A percentile compares a stretch with the other conserved stretches of the same genome.
These are phyloP conservation scores for Pseudopediastrum boryanum DNA, from an alignment of 139 green algal species.

Conservation along the genomic window DNA sequence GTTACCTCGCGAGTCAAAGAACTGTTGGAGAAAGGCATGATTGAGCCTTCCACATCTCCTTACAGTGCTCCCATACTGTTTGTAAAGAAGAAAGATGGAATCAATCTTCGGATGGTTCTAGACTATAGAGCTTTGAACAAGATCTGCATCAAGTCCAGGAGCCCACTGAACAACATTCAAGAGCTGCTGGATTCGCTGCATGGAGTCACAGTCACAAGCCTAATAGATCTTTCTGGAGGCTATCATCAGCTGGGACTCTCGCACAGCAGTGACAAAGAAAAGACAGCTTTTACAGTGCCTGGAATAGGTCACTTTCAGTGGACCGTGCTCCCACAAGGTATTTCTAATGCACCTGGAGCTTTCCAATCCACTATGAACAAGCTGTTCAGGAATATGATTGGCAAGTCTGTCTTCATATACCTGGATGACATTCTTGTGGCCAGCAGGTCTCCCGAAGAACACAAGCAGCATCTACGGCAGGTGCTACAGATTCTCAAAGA, in stretches of 20 bases:
- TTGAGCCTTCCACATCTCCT: no score
- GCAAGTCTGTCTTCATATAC: slow-evolving; percentile 42
- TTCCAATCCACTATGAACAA: slow-evolving; percentile 32
- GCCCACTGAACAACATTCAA: slow-evolving; percentile 56
- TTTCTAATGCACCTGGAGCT: slow-evolving; percentile 43
- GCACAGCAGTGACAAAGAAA: slow-evolving; percentile 2
- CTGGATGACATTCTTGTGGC: slow-evolving; percentile 49
- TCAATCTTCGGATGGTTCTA: slow-evolving; percentile 59
- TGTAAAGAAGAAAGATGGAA: slow-evolving; percentile 65
- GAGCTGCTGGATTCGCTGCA: slow-evolving; percentile 45
- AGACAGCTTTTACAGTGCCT: slow-evolving; percentile 38
- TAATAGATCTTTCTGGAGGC: no score
- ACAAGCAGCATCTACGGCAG: slow-evolving; percentile 21
- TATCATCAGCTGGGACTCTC: slow-evolving; percentile 28
- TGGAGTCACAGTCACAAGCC: slow-evolving; percentile 3
- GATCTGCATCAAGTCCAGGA: slow-evolving; percentile 59
- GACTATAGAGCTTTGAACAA: slow-evolving; percentile 67
- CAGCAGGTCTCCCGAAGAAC: slow-evolving; percentile 26
- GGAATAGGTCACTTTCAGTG: slow-evolving; percentile 43
- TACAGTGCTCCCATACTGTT: slow-evolving; percentile 60
- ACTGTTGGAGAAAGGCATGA: no score
- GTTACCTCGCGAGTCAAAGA: no score
- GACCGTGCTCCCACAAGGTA: slow-evolving; percentile 21
- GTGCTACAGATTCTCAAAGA: slow-evolving; percentile 14
- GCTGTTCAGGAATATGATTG: slow-evolving; percentile 10